Evolutionary conservation across 495 filamentous ascomycete genomes (phyloP).

Genomic region (Chaetomium tenue): DNA sequence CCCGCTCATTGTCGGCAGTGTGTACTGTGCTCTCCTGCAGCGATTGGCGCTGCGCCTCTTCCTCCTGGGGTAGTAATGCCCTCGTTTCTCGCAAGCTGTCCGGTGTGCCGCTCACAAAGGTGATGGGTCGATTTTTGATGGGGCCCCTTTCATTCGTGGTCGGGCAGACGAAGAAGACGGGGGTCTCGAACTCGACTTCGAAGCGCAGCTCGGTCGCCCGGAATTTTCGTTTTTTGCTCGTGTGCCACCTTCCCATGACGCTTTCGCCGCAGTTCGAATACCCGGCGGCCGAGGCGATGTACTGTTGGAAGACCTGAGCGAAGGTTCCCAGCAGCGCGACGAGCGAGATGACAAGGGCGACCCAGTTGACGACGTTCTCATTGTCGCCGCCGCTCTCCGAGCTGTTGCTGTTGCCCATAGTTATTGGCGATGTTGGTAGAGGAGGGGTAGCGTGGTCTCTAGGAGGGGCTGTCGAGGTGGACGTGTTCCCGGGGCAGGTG

Average conservation of each 20-base stretch:
- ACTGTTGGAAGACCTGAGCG: constrained; percentile 46
- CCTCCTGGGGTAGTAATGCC: constrained; percentile 27
- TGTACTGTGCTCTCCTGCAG: constrained; percentile 35
- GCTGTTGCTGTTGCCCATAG: constrained; percentile 4
- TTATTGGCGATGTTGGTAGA: constrained; percentile 1
- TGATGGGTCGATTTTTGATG: constrained; percentile 35
- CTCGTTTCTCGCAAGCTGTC: constrained; percentile 39
- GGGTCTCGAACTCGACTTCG: constrained; percentile 50
- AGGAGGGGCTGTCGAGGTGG: not conserved
- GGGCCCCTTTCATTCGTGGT: constrained; percentile 44
- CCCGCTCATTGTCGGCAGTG: constrained; percentile 50
- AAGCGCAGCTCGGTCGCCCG: constrained; percentile 46
- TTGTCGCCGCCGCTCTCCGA: constrained; percentile 3
- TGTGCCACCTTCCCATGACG: constrained; percentile 49
- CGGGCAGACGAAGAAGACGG: constrained; percentile 49
- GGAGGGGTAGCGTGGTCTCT: not conserved
- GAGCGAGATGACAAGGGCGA: constrained; percentile 39
- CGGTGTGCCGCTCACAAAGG: constrained; percentile 42
- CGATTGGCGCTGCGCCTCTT: constrained; percentile 23
- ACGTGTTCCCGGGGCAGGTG: not conserved
- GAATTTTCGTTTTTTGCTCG: constrained; percentile 43
- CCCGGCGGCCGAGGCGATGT: constrained; percentile 44
- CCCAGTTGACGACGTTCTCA: constrained; percentile 26
- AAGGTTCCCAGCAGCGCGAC: constrained; percentile 42
- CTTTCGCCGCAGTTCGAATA: constrained; percentile 43